A percentile compares a stretch with the other conserved stretches of the same genome.
phyloP scores from a whole-genome alignment of 208 protist species.

The Crithidia expoeki region DNA sequence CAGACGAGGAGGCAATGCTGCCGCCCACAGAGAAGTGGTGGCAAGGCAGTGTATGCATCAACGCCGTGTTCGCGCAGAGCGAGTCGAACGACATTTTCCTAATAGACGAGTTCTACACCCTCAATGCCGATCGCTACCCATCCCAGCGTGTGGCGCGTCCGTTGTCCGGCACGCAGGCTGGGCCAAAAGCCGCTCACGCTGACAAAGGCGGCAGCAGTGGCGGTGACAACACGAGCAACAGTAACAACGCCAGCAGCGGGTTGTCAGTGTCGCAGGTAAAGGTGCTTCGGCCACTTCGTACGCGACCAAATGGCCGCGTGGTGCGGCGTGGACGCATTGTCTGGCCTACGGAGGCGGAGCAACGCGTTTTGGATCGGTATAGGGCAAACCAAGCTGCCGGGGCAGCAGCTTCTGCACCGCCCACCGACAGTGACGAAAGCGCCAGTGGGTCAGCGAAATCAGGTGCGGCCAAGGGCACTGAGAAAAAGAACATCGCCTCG shows the following conservation, averaged over 20 bases:
- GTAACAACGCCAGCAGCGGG: not conserved
- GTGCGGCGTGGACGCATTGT: conserved; percentile 60
- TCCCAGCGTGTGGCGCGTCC: conserved; percentile 40
- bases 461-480: not conserved
- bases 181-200: not conserved
- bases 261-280: conserved; percentile 56
- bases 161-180: conserved; percentile 9
- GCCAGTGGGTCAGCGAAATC: not conserved
- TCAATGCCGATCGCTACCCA: conserved; percentile 68
- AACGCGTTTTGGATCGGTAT: conserved; percentile 39
- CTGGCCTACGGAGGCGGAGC: conserved; percentile 41
- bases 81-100: conserved; percentile 88
- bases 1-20: conserved; percentile 54
- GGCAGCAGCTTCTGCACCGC: not conserved
- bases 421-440: not conserved
- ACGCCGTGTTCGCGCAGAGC: conserved; percentile 67
- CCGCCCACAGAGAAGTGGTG: conserved; percentile 44
- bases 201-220: not conserved
- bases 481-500: not conserved
- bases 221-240: not conserved
- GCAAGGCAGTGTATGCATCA: conserved; percentile 82
- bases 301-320: conserved; percentile 51
- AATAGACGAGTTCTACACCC: conserved; percentile 89
- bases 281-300: conserved; percentile 61
- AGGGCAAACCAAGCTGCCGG: conserved; percentile 7